phyloP scores from a whole-genome alignment of 2,329 filamentous ascomycete species.

The Talaromyces atroroseus region DNA sequence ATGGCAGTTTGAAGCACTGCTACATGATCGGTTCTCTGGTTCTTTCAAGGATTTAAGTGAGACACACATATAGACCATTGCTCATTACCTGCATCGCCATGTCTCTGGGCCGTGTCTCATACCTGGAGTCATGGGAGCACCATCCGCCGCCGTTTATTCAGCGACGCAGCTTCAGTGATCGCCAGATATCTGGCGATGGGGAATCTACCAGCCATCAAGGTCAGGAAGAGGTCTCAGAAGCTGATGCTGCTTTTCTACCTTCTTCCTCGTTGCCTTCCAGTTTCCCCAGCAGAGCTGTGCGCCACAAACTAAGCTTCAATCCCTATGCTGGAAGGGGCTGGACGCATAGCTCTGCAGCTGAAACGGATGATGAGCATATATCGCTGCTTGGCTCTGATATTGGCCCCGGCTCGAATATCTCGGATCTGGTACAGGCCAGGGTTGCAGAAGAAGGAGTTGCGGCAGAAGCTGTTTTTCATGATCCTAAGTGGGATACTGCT shows the following conservation, averaged over 20 bases:
- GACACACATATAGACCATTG: background rate
- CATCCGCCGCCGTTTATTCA: constrained; percentile 25
- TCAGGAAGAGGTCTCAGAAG: constrained; percentile 4
- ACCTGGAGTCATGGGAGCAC: constrained; percentile 41
- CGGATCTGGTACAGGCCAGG: constrained; percentile 15
- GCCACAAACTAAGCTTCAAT: constrained; percentile 38
- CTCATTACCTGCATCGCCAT: constrained; percentile 19
- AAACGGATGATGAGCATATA: constrained; percentile 23
- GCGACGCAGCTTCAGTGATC: constrained; percentile 17
- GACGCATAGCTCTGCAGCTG: constrained; percentile 27
- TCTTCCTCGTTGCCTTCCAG: constrained; percentile 34
- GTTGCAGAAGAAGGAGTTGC: constrained; percentile 10
- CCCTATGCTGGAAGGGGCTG: constrained; percentile 36
- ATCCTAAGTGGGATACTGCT: constrained; percentile 17
- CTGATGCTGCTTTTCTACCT: constrained; percentile 25
- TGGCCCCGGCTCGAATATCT: constrained; percentile 13
- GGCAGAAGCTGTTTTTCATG: constrained; percentile 15
- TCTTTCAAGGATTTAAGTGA: background rate
- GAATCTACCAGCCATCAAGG: constrained; percentile 10
- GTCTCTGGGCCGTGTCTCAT: constrained; percentile 40
- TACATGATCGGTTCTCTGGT: background rate
- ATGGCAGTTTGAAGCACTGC: background rate
- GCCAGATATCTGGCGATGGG: constrained; percentile 22
- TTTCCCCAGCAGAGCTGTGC: constrained; percentile 20
- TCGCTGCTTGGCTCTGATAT: constrained; percentile 21